These are phyloP conservation scores for Malus hybrid DNA, from an alignment of 331 rosid genomes.

Conservation along the genomic window DNA sequence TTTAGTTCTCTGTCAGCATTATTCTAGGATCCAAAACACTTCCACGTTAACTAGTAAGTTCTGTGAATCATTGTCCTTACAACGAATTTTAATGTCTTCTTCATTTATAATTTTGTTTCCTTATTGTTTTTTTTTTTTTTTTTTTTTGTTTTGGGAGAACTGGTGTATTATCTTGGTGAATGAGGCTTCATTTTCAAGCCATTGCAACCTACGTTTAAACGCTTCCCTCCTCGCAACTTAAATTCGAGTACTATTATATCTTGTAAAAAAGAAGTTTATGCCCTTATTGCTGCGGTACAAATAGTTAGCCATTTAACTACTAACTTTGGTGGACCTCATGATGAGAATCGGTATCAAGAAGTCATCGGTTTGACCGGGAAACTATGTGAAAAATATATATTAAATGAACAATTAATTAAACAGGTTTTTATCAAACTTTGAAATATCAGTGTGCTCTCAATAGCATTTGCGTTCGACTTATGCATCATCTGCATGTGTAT, in stretches of 20 bases:
- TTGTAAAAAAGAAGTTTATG: too few relatives aligned
- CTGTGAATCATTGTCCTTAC: conserved; percentile 10
- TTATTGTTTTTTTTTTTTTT: background rate
- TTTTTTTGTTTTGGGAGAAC: background rate
- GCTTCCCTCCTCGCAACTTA: too few relatives aligned
- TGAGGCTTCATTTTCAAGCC: too few relatives aligned
- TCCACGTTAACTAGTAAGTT: background rate
- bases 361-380: background rate
- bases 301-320: too few relatives aligned
- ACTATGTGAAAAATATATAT: background rate
- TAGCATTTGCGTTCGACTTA: too few relatives aligned
- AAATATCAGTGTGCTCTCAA: too few relatives aligned
- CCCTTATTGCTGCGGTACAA: background rate
- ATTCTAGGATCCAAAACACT: conserved; percentile 1
- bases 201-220: too few relatives aligned
- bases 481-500: too few relatives aligned
- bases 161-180: too few relatives aligned
- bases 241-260: too few relatives aligned
- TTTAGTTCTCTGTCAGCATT: background rate
- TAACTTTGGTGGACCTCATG: background rate
- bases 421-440: too few relatives aligned
- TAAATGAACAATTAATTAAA: background rate
- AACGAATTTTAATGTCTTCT: background rate
- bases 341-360: background rate
- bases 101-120: background rate